Conservation (phyloP, 805 yeast species). For the Pichia ethanolica region DNA sequence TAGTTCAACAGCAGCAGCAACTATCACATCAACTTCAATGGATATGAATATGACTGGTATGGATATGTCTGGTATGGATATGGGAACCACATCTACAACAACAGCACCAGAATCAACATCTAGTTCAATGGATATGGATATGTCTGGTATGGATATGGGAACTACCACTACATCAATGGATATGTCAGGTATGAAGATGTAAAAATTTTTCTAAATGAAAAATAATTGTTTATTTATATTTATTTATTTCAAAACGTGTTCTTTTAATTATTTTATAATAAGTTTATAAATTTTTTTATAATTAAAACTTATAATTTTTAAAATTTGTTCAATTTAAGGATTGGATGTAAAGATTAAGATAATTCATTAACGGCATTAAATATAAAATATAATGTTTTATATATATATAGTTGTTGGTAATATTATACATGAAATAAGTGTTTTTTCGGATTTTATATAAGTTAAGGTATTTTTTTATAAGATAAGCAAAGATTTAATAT, state of each 20-base stretch:
- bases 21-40: neutral
- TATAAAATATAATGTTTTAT: neutral
- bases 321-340: too few species aligned
- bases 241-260: too few species aligned
- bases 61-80: neutral
- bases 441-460: neutral
- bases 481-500: neutral
- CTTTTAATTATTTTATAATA: too few species aligned
- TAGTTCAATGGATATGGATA: neutral
- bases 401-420: neutral
- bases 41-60: neutral
- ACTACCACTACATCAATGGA: neutral
- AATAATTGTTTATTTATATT: neutral
- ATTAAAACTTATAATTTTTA: too few species aligned
- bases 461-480: neutral
- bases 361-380: too few species aligned
- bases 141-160: neutral
- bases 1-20: neutral
- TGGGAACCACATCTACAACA: neutral
- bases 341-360: too few species aligned
- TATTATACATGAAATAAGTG: too few species aligned
- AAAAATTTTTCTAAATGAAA: neutral
- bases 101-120: neutral
- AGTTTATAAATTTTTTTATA: too few species aligned
- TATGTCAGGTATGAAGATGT: neutral